Base-by-base conservation (phyloP, 2,329 filamentous ascomycete genomes). In the Ceratocystis diversiconidia region DNA sequence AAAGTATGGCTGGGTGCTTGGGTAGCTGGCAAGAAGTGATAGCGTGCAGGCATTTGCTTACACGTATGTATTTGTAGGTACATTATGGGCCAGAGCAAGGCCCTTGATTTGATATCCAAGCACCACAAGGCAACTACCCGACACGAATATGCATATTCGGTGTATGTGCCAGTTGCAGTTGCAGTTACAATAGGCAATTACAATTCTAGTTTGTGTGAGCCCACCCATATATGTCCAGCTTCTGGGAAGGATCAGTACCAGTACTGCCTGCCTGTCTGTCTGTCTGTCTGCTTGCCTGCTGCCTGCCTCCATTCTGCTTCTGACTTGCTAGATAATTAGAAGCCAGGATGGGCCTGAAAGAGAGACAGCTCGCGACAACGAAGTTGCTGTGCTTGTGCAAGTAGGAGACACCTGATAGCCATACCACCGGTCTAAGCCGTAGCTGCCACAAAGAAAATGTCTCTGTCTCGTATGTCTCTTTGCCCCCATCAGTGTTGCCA, bases 41-140 rank as follows among this genome's bases (percentile, higher is more conserved):
- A 12, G 32, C 2, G 32, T 3, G 10, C 32, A 36, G 10, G 10
- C 32, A 12, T 36, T 36, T 36, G 32, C 32, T 36, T 36, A 36
- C 46, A 50, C 22, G 8, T 6, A 17, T 48, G 46, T 19, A 48
- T 17, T 48, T 48, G 46, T 7, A 17, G 8, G 32, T 48, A 17
- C 3, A 48, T 48, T 17, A 17, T 48, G 17, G 5, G 19, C 44
- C 52, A 57, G 52, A 28, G 52, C 30, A 30, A 30, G 30, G 48
- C 48, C 28, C 52, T n/a, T 28, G 25, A 15, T 28, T 32, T 57
- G 52, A 57, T 59, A 59, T 32, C 52, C 25, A 59, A 32, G 52
- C 52, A 59, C 28, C 28, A n/a, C 52, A 10, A 30, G n/a, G 52
- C 52, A 59, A 59, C 52, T 59, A 59, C 52, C 52, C 52, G 25